Evolutionary conservation across 1,284 basidiomycete genomes (phyloP), one percentile per base, ranked within the genome.

Genomic region (Sporisorium scitamineum): DNA sequence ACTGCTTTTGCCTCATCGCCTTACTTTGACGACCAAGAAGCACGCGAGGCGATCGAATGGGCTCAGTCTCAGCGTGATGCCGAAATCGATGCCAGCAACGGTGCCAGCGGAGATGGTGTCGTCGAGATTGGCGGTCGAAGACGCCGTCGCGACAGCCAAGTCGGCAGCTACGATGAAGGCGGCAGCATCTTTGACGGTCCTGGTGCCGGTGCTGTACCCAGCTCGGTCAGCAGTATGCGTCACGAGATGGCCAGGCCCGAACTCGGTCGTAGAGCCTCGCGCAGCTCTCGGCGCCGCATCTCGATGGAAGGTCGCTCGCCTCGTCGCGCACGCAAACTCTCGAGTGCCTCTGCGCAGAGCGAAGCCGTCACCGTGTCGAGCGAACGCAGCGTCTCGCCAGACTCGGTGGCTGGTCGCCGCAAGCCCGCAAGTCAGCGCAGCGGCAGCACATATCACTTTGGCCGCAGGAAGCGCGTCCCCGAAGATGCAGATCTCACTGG

Each of bases 151-250:
- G 83, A 85, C 47, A 83, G 80, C 41, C 84, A 85, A 44, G 77
- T 85, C 5, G 80, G 78, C 26, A 83, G 80, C 72, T 85, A 85
- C 55, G 83, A 82, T 27, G 80, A 83, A 42, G 55, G 32, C 10
- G 80, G 69, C 22, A 80, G 78, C 51, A 80, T 85, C 61, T 85
- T 84, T 52, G 84, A 85, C 32, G 84, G 84, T 7, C 84, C 84
- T 0, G 61, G 75, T 10, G 83, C 82, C 7, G 84, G 81, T 13
- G 76, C 76, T 29, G 83, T 85, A 14, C 84, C 84, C 16, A 83
- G 80, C 56, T 81, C 79, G 7, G 70, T 84, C 39, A 73, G 61
- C 62, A 71, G 73, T 50, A 79, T 76, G 76, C 72, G 73, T 31
- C 79, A 79, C 65, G 64, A 70, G 47, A 70, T 77, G 41, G 51